Evolutionary conservation across 768 basidiomycete genomes (phyloP), one percentile per base, ranked within the genome.

Genomic region (Leccinum olivaceopallidum): DNA sequence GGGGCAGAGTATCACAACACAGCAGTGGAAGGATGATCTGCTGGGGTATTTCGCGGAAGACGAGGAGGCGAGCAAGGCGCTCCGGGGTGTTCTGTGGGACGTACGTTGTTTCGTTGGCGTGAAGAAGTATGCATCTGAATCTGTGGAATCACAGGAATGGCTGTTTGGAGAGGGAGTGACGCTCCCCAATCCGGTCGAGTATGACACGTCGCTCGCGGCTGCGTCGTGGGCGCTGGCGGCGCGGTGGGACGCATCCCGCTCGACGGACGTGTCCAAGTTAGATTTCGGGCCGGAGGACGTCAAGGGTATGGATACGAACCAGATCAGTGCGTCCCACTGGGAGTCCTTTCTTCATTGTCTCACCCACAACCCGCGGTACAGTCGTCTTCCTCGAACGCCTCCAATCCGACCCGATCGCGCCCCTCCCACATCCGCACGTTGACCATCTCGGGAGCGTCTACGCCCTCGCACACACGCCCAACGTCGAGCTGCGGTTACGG

Each of bases 371-470:
- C 34, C 28, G 9, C 7, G 14, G 26, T 16, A 28, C 68, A 91
- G 90, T 91, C 60, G 92, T 87, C 56, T 95, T 96, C 80, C 83
- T 96, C 50, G 89, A 95, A 72, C 85, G 84, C 49, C 80, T 96
- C 6, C 83, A 89, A 63, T 75, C 83, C 2, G 51, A 52, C 0
- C 2, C 3, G n/a, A 84, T 82, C 67, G 42, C 75, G 0, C 71
- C 88, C 0, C 80, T 94, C 18, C 90, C 93, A 0, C 70, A 78
- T 2, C 57, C 79, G 0, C 85, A 91, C 65, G 66, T 92, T 44
- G 68, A 72, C 6, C 81, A 84, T 65, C 85, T 95, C 56, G 89
- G 83, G 48, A 57, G 61, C 50, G 72, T 68, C 20, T 93, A 77
- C 82, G 62, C 62, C 10, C 68, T 84, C 59, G 81, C 65, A 53